Base-by-base conservation (phyloP, 208 protist genomes). In the Angomonas deanei region DNA sequence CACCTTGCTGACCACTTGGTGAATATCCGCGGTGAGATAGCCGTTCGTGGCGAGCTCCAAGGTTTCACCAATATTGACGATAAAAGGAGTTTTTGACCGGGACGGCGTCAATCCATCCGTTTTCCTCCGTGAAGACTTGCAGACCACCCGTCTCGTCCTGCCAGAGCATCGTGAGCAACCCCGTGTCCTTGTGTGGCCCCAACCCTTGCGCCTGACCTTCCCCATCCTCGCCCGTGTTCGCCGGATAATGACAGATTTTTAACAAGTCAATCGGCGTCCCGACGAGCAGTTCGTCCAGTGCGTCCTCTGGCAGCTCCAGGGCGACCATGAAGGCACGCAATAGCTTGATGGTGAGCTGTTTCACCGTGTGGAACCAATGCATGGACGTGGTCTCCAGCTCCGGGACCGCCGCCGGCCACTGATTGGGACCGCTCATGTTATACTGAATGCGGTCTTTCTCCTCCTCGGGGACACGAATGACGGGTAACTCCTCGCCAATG, bases 21-120 rank as follows among this genome's bases (percentile, higher is more conserved):
- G 60, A 13, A 56, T 30, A 31, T 65, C 39, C 19, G 60, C 42
- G 31, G 23, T 15, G 1, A 65, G 47, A 48, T 65, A 65, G 39
- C 60, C 60, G 47, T 38, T 47, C 6, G 60, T 65, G 2, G 47
- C 26, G 26, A 65, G 3, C 60, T 65, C 60, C 11, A 65, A 31
- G 5, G 47, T 42, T 47, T 65, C 60, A 34, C 60, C 60, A 46
- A 65, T 65, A 47, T 65, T 65, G 28, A 65, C 26, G 4, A 65
- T 32, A 33, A 48, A 65, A 2, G 60, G 17, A 28, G n/a, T 56
- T 34, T 30, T 65, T 47, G 6, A 65, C 26, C 10, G 24, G 33
- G 1, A 32, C 34, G 6, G 47, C 47, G 31, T 65, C 60, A 31
- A 65, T 56, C 60, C 60, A 65, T 23, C 48, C 48, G 2, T 56